Evolutionary conservation across 495 filamentous ascomycete genomes (phyloP).

Genomic region (Letharia lupina): DNA sequence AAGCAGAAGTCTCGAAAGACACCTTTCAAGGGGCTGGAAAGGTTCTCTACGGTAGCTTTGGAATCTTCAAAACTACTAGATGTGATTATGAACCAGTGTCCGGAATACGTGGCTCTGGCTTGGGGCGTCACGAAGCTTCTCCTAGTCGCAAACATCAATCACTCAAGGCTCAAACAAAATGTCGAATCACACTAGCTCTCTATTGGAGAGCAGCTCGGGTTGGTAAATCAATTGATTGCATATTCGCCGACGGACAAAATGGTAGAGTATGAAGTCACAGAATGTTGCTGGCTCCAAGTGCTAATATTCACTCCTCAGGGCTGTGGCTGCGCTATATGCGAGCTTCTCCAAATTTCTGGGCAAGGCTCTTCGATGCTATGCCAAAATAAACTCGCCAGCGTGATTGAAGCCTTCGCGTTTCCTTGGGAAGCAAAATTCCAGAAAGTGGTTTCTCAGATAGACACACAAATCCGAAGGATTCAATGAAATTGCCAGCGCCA

Average conservation of each 20-base stretch:
- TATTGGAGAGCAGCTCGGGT: conserved; percentile 17
- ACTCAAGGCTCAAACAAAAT: conserved; percentile 19
- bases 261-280: conserved; percentile 9
- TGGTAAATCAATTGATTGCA: conserved; percentile 23
- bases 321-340: conserved; percentile 18
- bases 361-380: conserved; percentile 20
- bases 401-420: conserved; percentile 16
- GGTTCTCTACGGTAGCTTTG: conserved; percentile 18
- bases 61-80: conserved; percentile 23
- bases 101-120: conserved; percentile 17
- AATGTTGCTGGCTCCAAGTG: not conserved
- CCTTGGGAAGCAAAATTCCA: conserved; percentile 23
- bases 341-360: conserved; percentile 19
- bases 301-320: not conserved
- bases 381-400: conserved; percentile 12
- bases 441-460: conserved; percentile 10
- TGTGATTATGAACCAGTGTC: conserved; percentile 19
- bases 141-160: conserved; percentile 21
- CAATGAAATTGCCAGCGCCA: conserved; percentile 14
- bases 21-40: conserved; percentile 5
- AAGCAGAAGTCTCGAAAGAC: conserved; percentile 8
- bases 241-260: conserved; percentile 21
- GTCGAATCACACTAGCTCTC: conserved; percentile 14
- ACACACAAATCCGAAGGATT: conserved; percentile 16
- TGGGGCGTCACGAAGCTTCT: conserved; percentile 22